Conservation (phyloP, 176 grass and related monocot genomes). For the Avena sativa region DNA sequence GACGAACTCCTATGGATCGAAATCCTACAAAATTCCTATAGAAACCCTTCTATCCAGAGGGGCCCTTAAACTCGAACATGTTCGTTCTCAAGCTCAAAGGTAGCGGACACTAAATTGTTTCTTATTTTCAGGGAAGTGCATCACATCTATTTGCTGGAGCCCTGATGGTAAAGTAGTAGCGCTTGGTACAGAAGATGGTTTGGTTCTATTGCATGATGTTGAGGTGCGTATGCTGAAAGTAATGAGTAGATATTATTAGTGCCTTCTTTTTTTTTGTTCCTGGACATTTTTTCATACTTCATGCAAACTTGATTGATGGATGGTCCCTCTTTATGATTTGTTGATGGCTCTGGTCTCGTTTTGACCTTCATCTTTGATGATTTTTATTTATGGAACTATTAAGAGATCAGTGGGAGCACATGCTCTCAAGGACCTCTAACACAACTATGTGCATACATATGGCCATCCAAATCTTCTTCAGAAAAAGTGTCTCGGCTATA, state of each 20-base stretch:
- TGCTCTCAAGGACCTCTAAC: conserved; percentile 9
- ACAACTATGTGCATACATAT: conserved; percentile 34
- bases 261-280: conserved; percentile 14
- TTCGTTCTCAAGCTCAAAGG: conserved; percentile 23
- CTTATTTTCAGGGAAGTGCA: conserved; percentile 64
- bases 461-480: conserved; percentile 8
- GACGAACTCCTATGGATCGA: neutral
- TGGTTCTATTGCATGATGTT: conserved; percentile 86
- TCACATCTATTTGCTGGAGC: conserved; percentile 95
- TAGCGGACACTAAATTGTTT: conserved; percentile 33
- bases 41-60: neutral
- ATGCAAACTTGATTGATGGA: conserved; percentile 9
- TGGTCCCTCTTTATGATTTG: conserved; percentile 15
- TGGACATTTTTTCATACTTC: neutral
- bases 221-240: conserved; percentile 64
- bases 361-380: conserved; percentile 5
- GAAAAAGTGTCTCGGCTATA: neutral
- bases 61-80: neutral
- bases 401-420: neutral
- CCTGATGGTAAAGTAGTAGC: conserved; percentile 94
- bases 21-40: neutral
- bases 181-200: conserved; percentile 89
- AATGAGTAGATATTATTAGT: conserved; percentile 1
- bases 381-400: conserved; percentile 9
- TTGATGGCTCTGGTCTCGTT: neutral